Evolutionary conservation across 345 rosid genomes (phyloP), one percentile per base, ranked within the genome.

Genomic region (Crucihimalaya himalaica): DNA sequence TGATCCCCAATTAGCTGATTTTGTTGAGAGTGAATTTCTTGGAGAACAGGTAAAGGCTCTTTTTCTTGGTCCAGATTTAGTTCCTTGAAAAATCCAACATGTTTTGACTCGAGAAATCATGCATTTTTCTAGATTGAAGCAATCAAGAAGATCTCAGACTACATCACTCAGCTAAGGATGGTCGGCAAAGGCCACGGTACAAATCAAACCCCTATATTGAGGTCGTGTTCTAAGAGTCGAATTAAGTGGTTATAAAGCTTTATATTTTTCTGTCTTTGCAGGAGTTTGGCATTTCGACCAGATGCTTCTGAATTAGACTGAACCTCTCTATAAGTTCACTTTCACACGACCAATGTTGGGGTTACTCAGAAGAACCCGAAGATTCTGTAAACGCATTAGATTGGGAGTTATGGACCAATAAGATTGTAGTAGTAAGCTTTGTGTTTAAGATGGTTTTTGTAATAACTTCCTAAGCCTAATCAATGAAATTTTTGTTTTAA

Each of bases 211-310:
- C 54, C 15, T 45, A 32, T 46, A 25, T 9, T 40, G 14, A 39
- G 28, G 18, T 25, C 15, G 3, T 69, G 20, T 47, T 40, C 25
- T 50, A 18, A n/a, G 45, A 59, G 43, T 28, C 51, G 14, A 6
- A 25, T 6, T 54, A 2, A 14, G 16, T 59, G 16, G 12, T 29
- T 16, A 15, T 2, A 35, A 47, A 35, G 11, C 9, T 28, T 21
- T n/a, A 25, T 2, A 11, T 31, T 34, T n/a, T 16, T 23, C 14
- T 68, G 47, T 64, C 40, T 47, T 59, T 73, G 78, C 89, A 92
- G 96, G 93, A 45, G 97, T 92, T 4, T 92, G 97, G 97, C 96
- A 92, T 76, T 92, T 92, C 43, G 90, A 92, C 79, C 93, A 89
- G 79, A 83, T 63, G 81, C 97, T 92, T 43, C 90, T 83, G 61